Percentiles rank a stretch among this genome's conserved stretches.
Conservation (phyloP, 345 rosid species). For the Isatis tinctoria region DNA sequence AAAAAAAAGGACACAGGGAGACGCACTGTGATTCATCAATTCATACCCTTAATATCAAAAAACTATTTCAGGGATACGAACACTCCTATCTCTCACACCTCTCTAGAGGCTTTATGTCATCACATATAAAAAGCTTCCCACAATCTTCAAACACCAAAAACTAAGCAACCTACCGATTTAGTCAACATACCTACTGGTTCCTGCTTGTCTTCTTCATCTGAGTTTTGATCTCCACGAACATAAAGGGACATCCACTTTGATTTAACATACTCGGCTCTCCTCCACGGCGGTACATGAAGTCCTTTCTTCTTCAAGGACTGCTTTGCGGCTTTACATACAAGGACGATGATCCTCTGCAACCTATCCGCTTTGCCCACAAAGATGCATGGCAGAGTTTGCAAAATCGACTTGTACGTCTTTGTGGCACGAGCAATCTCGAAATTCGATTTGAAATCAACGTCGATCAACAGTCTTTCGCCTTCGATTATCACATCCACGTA, state of each 20-base stretch:
- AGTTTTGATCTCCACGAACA: constrained; percentile 26
- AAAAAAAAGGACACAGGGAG: constrained; percentile 15
- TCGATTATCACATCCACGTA: constrained; percentile 61
- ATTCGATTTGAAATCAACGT: constrained; percentile 76
- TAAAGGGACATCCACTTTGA: constrained; percentile 80
- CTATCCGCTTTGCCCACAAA: constrained; percentile 75
- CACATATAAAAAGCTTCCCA: neutral
- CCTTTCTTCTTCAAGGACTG: constrained; percentile 90
- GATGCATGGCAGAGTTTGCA: constrained; percentile 66
- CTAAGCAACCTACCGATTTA: constrained; percentile 10
- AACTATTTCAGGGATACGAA: constrained; percentile 20
- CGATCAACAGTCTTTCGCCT: constrained; percentile 65
- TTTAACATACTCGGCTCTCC: constrained; percentile 72
- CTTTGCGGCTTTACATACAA: constrained; percentile 65
- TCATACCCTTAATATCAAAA: constrained; percentile 28
- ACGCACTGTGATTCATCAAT: neutral
- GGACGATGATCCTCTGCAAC: constrained; percentile 55
- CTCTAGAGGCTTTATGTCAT: constrained; percentile 3
- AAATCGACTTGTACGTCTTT: constrained; percentile 56
- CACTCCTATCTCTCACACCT: constrained; percentile 16
- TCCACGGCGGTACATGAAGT: constrained; percentile 88
- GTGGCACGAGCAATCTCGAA: constrained; percentile 91
- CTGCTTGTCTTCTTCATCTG: constrained; percentile 7
- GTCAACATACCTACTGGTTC: constrained; percentile 4
- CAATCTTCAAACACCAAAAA: constrained; percentile 15